Evolutionary conservation across 2,329 filamentous ascomycete genomes (phyloP), one percentile per base, ranked within the genome.

Genomic region (Pseudogymnoascus sp.): DNA sequence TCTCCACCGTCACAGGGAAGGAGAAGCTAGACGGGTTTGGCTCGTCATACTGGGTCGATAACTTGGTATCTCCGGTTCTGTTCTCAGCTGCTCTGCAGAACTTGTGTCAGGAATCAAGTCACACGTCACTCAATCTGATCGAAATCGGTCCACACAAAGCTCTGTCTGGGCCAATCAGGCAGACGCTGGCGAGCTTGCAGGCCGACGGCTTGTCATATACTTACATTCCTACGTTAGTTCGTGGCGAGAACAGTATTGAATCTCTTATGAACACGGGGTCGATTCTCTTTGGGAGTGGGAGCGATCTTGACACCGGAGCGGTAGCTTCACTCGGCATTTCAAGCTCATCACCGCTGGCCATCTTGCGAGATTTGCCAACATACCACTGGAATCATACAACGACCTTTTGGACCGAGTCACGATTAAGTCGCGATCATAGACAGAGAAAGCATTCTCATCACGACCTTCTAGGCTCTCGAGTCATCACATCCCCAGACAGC

Each of bases 331-430:
- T 38, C 14, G 14, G 36, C 36, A 38, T 38, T 16, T 38, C n/a
- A 16, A 38, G 36, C 36, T 16, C 36, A 38, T 38, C 14, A 6
- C 36, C 36, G 12, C 36, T 14, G 3, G 36, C n/a, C 14, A 38
- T 38, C 36, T 38, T 38, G 36, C 36, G 36, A 38, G 75, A 81
- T 61, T 68, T 84, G 16, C 80, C 81, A 1, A 72, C 75, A 2
- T 84, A 84, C 63, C 75, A 79, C 1, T 84, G 81, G 80, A 80
- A 84, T 28, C 81, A 83, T 63, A 69, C 71, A 19, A 78, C 75
- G 28, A 71, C 68, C 0, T 82, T 82, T 67, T 84, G 82, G 81
- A 75, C 79, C 64, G 81, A 84, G 64, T 80, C 80, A 1, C 77
- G 80, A 58, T 68, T 81, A 2, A 79, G 78, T 14, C 67, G 71